Conservation (phyloP, 768 basidiomycete species). For the Daedaleopsis nitida region DNA sequence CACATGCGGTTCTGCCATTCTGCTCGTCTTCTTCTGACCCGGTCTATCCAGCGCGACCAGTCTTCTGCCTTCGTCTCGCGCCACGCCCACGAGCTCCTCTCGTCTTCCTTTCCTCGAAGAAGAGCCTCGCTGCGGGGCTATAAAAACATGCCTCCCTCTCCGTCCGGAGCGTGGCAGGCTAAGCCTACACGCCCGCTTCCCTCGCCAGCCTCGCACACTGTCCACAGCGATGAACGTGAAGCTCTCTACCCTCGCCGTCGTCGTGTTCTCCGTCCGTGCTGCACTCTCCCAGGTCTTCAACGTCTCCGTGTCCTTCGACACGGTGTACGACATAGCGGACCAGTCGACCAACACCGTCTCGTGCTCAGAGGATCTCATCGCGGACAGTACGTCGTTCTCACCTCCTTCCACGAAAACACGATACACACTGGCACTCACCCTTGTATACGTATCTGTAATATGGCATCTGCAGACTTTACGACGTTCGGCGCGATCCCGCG, state of each 20-base stretch:
- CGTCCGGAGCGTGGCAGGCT: neutral
- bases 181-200: neutral
- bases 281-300: conserved; percentile 3
- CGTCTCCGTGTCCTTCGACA: conserved; percentile 41
- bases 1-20: neutral
- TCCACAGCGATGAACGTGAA: neutral
- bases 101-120: neutral
- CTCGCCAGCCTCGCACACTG: neutral
- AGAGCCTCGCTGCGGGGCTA: neutral
- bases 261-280: conserved; percentile 11
- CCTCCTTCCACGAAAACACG: neutral
- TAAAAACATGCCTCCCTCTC: neutral
- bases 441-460: no score
- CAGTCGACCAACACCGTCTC: conserved; percentile 45
- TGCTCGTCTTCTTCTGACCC: neutral
- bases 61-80: neutral
- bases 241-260: conserved; percentile 25
- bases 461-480: conserved; percentile 32
- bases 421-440: conserved; percentile 2
- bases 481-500: conserved; percentile 52
- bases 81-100: neutral
- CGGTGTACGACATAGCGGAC: conserved; percentile 45
- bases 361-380: conserved; percentile 40
- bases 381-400: conserved; percentile 52
- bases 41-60: neutral